These are phyloP conservation scores for Auricularia sp. DNA, from an alignment of 768 basidiomycete species.

Conservation along the genomic window DNA sequence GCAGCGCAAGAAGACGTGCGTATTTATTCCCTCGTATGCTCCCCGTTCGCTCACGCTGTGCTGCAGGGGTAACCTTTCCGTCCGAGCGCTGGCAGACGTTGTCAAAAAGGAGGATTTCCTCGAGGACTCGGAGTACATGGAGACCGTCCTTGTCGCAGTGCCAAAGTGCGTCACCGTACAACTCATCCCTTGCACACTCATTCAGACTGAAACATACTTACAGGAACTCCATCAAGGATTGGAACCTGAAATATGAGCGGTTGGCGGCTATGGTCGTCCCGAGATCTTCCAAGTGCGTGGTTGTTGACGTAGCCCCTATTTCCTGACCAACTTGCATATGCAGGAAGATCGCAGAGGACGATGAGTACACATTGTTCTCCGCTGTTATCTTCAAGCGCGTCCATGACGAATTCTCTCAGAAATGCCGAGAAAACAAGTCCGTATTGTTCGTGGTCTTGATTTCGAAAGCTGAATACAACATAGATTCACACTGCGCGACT, in stretches of 20 bases:
- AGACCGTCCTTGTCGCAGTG: conserved; percentile 86
- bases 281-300: conserved; percentile 69
- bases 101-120: conserved; percentile 76
- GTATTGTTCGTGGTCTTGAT: conserved; percentile 11
- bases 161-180: conserved; percentile 55
- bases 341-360: conserved; percentile 72
- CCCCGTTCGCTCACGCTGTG: background rate
- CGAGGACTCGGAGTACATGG: conserved; percentile 85
- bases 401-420: conserved; percentile 87
- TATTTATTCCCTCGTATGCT: conserved; percentile 9
- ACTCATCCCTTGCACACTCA: conserved; percentile 1
- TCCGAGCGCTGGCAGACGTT: conserved; percentile 74
- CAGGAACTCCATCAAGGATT: conserved; percentile 76
- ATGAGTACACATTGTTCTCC: conserved; percentile 76
- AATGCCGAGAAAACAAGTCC: conserved; percentile 91
- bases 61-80: conserved; percentile 85
- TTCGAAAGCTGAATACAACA: no score
- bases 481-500: conserved; percentile 93
- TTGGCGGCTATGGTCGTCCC: conserved; percentile 87
- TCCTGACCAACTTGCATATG: conserved; percentile 6
- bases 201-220: conserved; percentile 9
- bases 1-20: conserved; percentile 88
- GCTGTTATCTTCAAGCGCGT: conserved; percentile 86
- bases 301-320: conserved; percentile 4
- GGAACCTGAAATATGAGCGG: conserved; percentile 83